Base-by-base conservation (phyloP, 2,329 filamentous ascomycete genomes). In the Fusarium pseudograminearum region DNA sequence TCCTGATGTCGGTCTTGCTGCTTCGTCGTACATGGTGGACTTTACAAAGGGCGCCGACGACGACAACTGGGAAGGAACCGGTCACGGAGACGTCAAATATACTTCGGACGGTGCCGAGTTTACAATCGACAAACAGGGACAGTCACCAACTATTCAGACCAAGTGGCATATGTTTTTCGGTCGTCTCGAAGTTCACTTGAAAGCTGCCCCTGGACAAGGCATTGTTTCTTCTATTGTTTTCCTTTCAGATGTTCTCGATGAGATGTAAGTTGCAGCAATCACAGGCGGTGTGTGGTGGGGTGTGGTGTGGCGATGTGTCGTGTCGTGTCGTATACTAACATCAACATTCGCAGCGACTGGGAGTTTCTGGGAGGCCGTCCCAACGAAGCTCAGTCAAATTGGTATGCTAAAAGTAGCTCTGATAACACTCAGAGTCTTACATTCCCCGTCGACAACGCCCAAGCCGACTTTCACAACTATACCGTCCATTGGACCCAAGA, bases 151-250 rank as follows among this genome's bases (percentile, higher is more conserved):
- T 4, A 92, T 93, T 76, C 85, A 85, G 75, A 85, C 85, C 20
- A 85, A 90, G 69, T 93, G 91, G 86, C 94, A 94, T 81, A 92
- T 95, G 77, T 94, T 95, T 90, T 95, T 93, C 73, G 93, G 93
- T 42, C 88, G 87, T 68, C 87, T 93, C 61, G 89, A 92, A 48
- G 87, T 91, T 51, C 85, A 86, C 20, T 82, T 94, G 80, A 91
- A 92, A 78, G 86, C 91, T 12, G 90, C 92, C 8, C 86, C 90
- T 1, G 92, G 92, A 7, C 86, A 84, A 3, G 92, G 93, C 24
- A 92, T 95, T 65, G 90, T 95, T 61, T 93, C 91, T 78, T 92
- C 90, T 59, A 84, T 91, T 7, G 90, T 95, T 10, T 79, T 95
- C 62, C 89, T 93, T 78, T 94, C 91, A 0, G 91, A 94, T 74